These are phyloP conservation scores for Syzygium oleosum DNA, from an alignment of 345 rosid genomes.

Conservation along the genomic window DNA sequence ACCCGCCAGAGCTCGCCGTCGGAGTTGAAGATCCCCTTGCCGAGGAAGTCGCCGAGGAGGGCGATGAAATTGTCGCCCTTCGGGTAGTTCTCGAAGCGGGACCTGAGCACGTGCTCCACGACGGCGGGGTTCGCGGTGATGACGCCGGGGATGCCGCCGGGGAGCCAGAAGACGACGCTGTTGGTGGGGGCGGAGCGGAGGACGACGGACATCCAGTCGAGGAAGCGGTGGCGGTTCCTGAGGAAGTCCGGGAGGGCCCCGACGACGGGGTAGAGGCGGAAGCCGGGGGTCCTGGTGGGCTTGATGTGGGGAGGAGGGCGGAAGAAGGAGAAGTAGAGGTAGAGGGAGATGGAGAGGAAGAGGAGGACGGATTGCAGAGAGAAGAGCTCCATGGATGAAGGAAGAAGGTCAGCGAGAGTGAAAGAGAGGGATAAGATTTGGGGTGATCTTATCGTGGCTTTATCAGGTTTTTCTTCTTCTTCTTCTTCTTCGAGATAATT, in stretches of 20 bases:
- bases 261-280: conserved; percentile 23
- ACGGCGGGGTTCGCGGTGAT: conserved; percentile 28
- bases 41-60: conserved; percentile 30
- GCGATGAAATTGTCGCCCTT: conserved; percentile 19
- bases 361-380: conserved; percentile 11
- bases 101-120: conserved; percentile 33
- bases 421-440: not conserved
- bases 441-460: not conserved
- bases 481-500: no score
- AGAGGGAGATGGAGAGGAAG: conserved; percentile 1
- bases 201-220: conserved; percentile 28
- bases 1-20: conserved; percentile 32
- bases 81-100: conserved; percentile 30
- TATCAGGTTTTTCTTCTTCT: not conserved
- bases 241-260: conserved; percentile 28
- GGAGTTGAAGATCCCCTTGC: conserved; percentile 37
- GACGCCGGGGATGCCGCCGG: conserved; percentile 14
- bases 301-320: not conserved
- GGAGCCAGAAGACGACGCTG: conserved; percentile 15
- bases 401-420: not conserved
- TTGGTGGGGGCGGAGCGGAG: conserved; percentile 17
- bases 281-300: conserved; percentile 6
- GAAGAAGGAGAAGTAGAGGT: conserved; percentile 5
- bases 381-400: conserved; percentile 14
- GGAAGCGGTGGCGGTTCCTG: conserved; percentile 28